phyloP scores from a whole-genome alignment of 2,329 filamentous ascomycete genomes.

The Arthrinium puccinioides region DNA sequence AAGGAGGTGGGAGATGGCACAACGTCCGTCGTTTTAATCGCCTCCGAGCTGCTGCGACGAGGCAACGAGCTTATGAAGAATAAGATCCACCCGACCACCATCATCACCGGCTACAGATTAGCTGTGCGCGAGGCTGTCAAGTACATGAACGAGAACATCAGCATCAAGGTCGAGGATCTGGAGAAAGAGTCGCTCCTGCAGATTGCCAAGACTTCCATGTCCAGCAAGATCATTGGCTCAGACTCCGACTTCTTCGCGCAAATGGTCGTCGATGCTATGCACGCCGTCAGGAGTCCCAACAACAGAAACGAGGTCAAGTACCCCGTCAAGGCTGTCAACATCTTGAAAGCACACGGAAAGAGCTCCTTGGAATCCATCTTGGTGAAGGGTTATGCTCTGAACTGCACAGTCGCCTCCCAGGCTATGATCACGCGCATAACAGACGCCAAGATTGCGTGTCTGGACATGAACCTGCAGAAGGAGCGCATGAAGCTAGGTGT shows the following conservation, averaged over 20 bases:
- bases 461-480: constrained; percentile 98
- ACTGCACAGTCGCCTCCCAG: constrained; percentile 97
- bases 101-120: constrained; percentile 96
- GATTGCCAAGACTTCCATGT: constrained; percentile 99
- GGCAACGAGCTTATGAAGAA: constrained; percentile 99
- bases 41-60: constrained; percentile 85
- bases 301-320: constrained; percentile 89
- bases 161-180: constrained; percentile 87
- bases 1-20: constrained; percentile 98
- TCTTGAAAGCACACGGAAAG: constrained; percentile 97
- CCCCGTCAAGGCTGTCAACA: constrained; percentile 97
- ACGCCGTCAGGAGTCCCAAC: constrained; percentile 88
- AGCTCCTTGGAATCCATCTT: constrained; percentile 79
- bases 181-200: constrained; percentile 85
- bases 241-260: constrained; percentile 96
- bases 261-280: constrained; percentile 96
- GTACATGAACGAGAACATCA: constrained; percentile 98
- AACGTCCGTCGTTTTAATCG: constrained; percentile 95
- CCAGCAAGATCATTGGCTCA: constrained; percentile 93
- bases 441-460: constrained; percentile 91
- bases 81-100: constrained; percentile 98
- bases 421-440: constrained; percentile 90
- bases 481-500: constrained; percentile 99
- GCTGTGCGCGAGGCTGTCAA: constrained; percentile 93
- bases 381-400: constrained; percentile 93